Conservation (phyloP, 495 filamentous ascomycete species). For the Penicillium steckii region DNA sequence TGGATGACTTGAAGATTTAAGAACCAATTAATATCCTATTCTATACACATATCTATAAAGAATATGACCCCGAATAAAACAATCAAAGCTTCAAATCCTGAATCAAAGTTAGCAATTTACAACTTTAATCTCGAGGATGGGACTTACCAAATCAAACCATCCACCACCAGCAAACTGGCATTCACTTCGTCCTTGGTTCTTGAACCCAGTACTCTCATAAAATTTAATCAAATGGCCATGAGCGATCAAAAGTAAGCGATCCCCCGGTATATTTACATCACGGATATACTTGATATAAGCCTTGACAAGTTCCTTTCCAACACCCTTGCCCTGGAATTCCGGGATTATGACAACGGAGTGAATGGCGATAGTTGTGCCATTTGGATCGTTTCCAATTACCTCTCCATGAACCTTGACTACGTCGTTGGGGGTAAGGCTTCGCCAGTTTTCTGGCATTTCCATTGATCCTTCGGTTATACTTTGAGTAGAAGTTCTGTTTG, state of each 20-base stretch:
- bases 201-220: constrained; percentile 24
- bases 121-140: background rate
- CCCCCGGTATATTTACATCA: background rate
- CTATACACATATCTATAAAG: too few species aligned
- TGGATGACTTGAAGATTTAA: too few species aligned
- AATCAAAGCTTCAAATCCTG: too few species aligned
- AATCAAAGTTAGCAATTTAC: too few species aligned
- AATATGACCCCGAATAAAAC: too few species aligned
- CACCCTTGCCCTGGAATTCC: constrained; percentile 21
- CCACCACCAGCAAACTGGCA: constrained; percentile 18
- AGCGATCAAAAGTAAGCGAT: constrained; percentile 15
- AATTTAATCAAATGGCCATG: constrained; percentile 25
- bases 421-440: background rate
- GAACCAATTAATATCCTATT: too few species aligned
- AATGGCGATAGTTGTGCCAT: constrained; percentile 17
- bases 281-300: constrained; percentile 20
- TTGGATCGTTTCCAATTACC: constrained; percentile 22
- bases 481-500: constrained; percentile 1
- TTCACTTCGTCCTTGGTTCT: constrained; percentile 13
- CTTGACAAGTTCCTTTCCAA: constrained; percentile 20
- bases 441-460: constrained; percentile 22
- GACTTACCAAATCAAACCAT: constrained; percentile 24
- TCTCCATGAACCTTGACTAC: constrained; percentile 3
- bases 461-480: constrained; percentile 23
- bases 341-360: constrained; percentile 25